Evolutionary conservation across 768 basidiomycete species (phyloP), one percentile per base, ranked within the genome.

Genomic region (Lactifluus hygrophoroides): DNA sequence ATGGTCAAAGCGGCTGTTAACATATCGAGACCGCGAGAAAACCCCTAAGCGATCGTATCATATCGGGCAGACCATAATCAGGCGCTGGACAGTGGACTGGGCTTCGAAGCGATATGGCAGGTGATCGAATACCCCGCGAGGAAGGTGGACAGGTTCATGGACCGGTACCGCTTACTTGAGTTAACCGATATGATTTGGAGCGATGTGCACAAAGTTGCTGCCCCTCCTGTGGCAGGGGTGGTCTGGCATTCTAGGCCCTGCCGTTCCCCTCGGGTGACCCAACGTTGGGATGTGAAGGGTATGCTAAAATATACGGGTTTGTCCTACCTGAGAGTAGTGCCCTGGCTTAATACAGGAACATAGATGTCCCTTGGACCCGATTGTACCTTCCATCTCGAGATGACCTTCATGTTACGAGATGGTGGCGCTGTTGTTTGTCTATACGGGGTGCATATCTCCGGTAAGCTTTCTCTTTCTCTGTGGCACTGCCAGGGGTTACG

Each of bases 91-190:
- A 16, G 42, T 21, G 46, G 30, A 30, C 32, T 21, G 37, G 23
- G 23, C 9, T 28, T 21, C 1, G 25, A 54, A 53, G 34, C 28
- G 47, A 37, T 27, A n/a, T 23, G n/a, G 27, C 30, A 37, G 34
- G n/a, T 49, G 54, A 43, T 59, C 53, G 53, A 59, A 21, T 21
- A n/a, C 58, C 47, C 58, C 58, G 42, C 58, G 52, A 59, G 51
- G n/a, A 2, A 37, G 8, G 11, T 19, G 1, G 21, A 44, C 32
- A 32, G 32, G 10, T 32, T 1, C 27, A 35, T 30, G 23, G 16
- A 47, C 51, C 51, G 57, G 58, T 11, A 14, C 25, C 58, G 58
- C 47, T 28, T 59, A 54, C 23, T 13, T 5, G 13, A 21, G 2
- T 13, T 55, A 49, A 19, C 58, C 53, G 53, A 44, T 0, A 19